Base-by-base conservation (phyloP, 2,329 filamentous ascomycete species). In the Aspergillus hortae region DNA sequence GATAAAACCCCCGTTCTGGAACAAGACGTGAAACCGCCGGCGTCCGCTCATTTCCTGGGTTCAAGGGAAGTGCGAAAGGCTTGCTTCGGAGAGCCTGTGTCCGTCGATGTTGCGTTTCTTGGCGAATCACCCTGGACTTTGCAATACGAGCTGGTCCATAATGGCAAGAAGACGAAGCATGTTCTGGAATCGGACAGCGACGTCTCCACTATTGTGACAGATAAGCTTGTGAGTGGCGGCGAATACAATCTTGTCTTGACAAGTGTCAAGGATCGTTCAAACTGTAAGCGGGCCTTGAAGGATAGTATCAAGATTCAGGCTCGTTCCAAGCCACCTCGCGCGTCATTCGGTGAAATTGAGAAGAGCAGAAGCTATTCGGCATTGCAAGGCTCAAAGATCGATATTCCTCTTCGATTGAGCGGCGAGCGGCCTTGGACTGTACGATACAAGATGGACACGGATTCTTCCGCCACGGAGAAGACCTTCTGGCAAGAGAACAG, bases 11-110 rank as follows among this genome's bases (percentile, higher is more conserved):
- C 87, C 55, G 72, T 83, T 9, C 74, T 97, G 38, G 87, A 95
- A 70, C 92, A 97, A 70, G 86, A 90, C 62, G 92, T 99, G 60
- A 96, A 95, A 70, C 94, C 94, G 9, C 89, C 92, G 4, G 92
- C 94, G 6, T 89, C 88, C 9, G 92, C 92, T 21, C 74, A 75
- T 30, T 84, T 86, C 55, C 79, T 91, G 50, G 78, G 82, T 41
- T 74, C 80, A 23, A 75, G 77, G 6, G 75, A 79, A 17, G 75
- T 77, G 35, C 74, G 74, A 54, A 85, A 82, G 61, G 85, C 88
- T 45, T 99, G 94, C 66, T 87, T 97, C 50, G 90, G 94, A 54
- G 87, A 95, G 51, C 80, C 86, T 17, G 84, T 92, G 6, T 82
- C 86, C 30, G 83, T 94, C 25, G 84, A 90, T 51, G 84, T 96